Base-by-base conservation (phyloP, 1,139 yeast genomes). In the Kodamaea anthophila region DNA sequence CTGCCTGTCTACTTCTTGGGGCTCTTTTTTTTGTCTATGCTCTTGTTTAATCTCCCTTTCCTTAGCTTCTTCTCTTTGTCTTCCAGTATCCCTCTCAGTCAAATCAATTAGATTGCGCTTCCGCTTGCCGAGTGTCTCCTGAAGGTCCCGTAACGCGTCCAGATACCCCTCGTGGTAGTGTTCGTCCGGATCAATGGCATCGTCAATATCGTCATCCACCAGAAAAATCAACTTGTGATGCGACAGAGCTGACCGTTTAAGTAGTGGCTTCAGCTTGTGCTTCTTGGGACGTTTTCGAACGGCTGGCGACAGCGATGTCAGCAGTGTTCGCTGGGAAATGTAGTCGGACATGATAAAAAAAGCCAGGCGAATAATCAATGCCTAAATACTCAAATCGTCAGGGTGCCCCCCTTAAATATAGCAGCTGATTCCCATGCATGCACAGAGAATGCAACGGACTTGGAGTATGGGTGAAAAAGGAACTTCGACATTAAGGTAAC, bases 151-250 rank as follows among this genome's bases (percentile, higher is more conserved):
- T 31, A 82, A 48, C 0, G 88, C 93, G 47, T 79, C 91, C 24
- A 69, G 70, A 42, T 76, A 77, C 0, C 91, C 91, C 47, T 80
- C 93, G 21, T 75, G 47, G 43, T 81, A 81, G 26, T 35, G 39
- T 13, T 36, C 30, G 14, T 35, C 42, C 2, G 36, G 44, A 7
- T 39, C 82, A 36, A 74, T 83, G 13, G 15, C 23, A n/a, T 33
- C 26, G 8, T 68, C 73, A 24, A 75, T 57, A 21, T 51, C 53
- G 49, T 84, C 94, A 50, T 84, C 94, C 0, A 83, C 91, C 15
- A 83, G 74, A 46, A 75, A 81, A 2, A 80, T 58, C 24, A 61
- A 46, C 35, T 60, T 63, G 13, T 37, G 41, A 27, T 36, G 27
- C n/a, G 35, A 32, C 15, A 47, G 41, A 5, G 36, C 28, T 15